Conservation (phyloP, 2,329 filamentous ascomycete genomes). For the Catunica adiposa region DNA sequence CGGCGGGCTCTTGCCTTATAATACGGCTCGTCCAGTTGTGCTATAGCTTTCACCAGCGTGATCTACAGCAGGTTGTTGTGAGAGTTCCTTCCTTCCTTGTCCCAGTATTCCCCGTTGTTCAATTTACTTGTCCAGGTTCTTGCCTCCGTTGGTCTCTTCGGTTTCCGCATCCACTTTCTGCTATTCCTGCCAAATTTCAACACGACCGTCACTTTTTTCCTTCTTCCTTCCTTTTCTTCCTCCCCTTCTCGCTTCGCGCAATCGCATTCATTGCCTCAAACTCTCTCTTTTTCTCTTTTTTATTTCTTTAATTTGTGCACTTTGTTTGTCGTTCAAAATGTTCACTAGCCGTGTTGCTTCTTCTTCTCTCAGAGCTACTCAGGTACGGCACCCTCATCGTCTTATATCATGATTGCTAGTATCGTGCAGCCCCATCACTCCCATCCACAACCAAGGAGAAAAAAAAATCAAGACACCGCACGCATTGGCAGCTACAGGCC, state of each 20-base stretch:
- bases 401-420: background rate
- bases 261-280: constrained; percentile 15
- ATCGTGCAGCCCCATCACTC: background rate
- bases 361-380: constrained; percentile 13
- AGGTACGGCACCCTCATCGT: constrained; percentile 1
- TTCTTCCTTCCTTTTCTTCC: constrained; percentile 8
- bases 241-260: constrained; percentile 13
- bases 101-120: background rate
- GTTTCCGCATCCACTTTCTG: constrained; percentile 3
- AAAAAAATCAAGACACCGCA: background rate
- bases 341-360: constrained; percentile 14
- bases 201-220: constrained; percentile 7
- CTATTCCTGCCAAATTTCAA: constrained; percentile 10
- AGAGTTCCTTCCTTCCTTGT: background rate
- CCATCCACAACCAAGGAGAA: background rate
- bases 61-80: background rate
- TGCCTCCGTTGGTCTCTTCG: background rate
- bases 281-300: constrained; percentile 9
- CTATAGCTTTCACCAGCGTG: no score
- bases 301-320: constrained; percentile 11
- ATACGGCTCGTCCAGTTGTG: background rate
- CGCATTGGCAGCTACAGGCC: background rate
- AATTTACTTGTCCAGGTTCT: background rate
- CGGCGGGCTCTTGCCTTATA: background rate
- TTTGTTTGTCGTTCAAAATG: constrained; percentile 12